A percentile compares a stretch with the other conserved stretches of the same genome.
These are phyloP conservation scores for Cylindrotheca fusiformis DNA, from an alignment of 108 stramenopile species.

Conservation along the genomic window DNA sequence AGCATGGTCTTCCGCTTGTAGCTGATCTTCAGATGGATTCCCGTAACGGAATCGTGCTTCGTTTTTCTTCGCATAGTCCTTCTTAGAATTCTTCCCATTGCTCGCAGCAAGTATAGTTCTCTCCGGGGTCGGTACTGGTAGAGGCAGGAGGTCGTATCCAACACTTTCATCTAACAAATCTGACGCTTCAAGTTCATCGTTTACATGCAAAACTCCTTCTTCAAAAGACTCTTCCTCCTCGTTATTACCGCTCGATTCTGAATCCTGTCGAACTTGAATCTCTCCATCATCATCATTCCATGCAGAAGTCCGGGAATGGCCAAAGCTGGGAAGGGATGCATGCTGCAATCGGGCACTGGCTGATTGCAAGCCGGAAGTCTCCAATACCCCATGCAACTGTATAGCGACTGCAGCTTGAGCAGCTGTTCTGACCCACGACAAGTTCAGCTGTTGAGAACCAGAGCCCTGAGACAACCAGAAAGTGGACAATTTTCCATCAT, in stretches of 20 bases:
- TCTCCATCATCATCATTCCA: constrained; percentile 54
- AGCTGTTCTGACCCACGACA: constrained; percentile 82
- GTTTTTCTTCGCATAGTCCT: neutral
- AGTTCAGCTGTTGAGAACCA: constrained; percentile 40
- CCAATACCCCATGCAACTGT: constrained; percentile 84
- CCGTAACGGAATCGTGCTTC: constrained; percentile 42
- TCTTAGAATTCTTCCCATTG: neutral
- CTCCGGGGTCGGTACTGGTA: constrained; percentile 77
- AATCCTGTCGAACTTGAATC: constrained; percentile 11
- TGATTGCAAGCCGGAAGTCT: constrained; percentile 77
- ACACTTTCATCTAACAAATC: constrained; percentile 38
- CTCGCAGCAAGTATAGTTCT: constrained; percentile 57
- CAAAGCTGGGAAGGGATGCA: constrained; percentile 77
- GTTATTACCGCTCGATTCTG: constrained; percentile 4
- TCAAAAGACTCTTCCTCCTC: constrained; percentile 47
- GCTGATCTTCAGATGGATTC: constrained; percentile 4
- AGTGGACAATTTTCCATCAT: constrained; percentile 31
- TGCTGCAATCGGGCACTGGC: constrained; percentile 85
- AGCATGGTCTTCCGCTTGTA: constrained; percentile 27
- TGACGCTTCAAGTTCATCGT: constrained; percentile 44
- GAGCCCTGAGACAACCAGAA: constrained; percentile 24
- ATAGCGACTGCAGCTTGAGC: constrained; percentile 85
- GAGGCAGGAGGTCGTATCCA: constrained; percentile 80
- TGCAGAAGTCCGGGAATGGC: constrained; percentile 43
- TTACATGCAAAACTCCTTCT: constrained; percentile 67